Base-by-base conservation (phyloP, 176 grass and related monocot genomes). In the Juncus inflexus region DNA sequence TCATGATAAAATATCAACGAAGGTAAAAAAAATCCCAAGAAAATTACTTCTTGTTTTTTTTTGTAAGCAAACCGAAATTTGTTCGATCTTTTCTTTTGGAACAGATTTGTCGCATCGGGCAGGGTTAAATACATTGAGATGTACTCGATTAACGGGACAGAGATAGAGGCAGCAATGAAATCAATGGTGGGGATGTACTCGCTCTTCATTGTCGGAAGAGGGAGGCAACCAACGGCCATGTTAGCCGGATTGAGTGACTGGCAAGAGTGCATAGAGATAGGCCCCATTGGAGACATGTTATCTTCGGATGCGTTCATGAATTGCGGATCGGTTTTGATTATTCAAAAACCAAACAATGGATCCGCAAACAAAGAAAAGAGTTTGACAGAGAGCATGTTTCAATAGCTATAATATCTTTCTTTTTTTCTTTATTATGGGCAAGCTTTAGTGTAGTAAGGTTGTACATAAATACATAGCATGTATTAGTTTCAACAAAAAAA, bases 221-320 rank as follows among this genome's bases (percentile, higher is more conserved):
- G 43, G 6, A 12, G 1, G 10, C 69, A 59, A 15, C 28, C 35
- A 7, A 43, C 57, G 49, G 6, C 55, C 5, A 79, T 85, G 78
- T 88, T 77, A 1, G 52, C 36, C 2, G 73, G 86, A 54, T 78
- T 89, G 60, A 86, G 81, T 9, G 79, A 76, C 9, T 80, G 77
- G 69, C 64, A 89, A 12, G 68, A 88, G 12, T 88, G 73, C 52
- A 72, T 76, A 2, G 85, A 95, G 79, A 78, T 95, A 4, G 90
- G 90, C 0, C 79, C 79, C 50, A 51, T 95, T 5, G 90, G 90
- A 1, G 85, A 95, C 77, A 57, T 95, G 13, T 28, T 95, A 55
- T 73, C 90, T 62, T 95, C 90, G 4, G 78, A 87, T n/a, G 84
- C 84, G 28, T 67, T 94, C 60, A 65, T 60, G 36, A 72, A 64